Conservation (phyloP, 2,329 filamentous ascomycete genomes). For the Lasiodiplodia hormozganensis region DNA sequence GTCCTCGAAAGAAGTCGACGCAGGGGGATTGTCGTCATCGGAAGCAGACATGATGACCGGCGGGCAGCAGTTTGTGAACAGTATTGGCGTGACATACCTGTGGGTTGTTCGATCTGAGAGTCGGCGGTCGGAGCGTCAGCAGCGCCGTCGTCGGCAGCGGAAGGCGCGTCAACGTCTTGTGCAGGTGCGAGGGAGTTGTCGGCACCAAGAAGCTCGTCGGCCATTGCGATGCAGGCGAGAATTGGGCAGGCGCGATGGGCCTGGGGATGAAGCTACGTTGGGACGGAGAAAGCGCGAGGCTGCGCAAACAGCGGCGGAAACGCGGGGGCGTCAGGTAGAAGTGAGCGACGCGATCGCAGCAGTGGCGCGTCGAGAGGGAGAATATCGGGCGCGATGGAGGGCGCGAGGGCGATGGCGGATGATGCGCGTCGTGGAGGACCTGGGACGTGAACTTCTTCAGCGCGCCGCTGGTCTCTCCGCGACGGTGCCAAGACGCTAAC, state of each 20-base stretch:
- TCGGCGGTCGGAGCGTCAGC: slow-evolving; percentile 20
- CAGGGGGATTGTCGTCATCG: background rate
- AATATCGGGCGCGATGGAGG: slow-evolving; percentile 9
- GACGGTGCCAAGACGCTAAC: slow-evolving; percentile 16
- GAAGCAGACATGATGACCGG: background rate
- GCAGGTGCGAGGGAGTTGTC: slow-evolving; percentile 35
- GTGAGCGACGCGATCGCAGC: slow-evolving; percentile 13
- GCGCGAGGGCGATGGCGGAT: slow-evolving; percentile 22
- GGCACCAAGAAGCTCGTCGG: slow-evolving; percentile 42
- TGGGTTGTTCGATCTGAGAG: slow-evolving; percentile 19
- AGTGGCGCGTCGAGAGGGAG: background rate
- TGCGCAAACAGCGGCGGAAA: slow-evolving; percentile 1
- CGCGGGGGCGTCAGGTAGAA: background rate
- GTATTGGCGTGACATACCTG: slow-evolving; percentile 19
- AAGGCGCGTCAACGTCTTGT: slow-evolving; percentile 35
- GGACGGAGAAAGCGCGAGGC: slow-evolving; percentile 8
- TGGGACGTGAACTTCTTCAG: slow-evolving; percentile 30
- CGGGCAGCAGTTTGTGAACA: background rate
- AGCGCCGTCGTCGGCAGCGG: slow-evolving; percentile 19
- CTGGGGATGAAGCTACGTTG: slow-evolving; percentile 34
- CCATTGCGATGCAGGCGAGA: slow-evolving; percentile 37
- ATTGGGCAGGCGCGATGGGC: slow-evolving; percentile 35
- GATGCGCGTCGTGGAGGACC: slow-evolving; percentile 29
- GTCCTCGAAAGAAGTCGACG: background rate
- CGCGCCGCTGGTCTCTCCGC: slow-evolving; percentile 29